phyloP scores from a whole-genome alignment of 495 filamentous ascomycete species.

The Thermothielavioides terrestris region DNA sequence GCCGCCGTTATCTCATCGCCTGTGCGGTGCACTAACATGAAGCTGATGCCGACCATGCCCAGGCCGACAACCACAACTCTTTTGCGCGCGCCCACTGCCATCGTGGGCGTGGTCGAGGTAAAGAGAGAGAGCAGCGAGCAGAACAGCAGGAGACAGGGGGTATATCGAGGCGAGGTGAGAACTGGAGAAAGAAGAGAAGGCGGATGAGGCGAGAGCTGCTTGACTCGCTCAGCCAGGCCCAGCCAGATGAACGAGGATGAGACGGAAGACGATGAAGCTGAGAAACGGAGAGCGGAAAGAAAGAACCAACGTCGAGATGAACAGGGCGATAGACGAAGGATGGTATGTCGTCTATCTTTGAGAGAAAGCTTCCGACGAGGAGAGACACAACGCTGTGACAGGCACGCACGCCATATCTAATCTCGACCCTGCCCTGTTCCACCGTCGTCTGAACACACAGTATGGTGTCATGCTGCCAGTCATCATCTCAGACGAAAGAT shows the following conservation, averaged over 20 bases:
- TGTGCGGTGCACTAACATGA: too few species aligned
- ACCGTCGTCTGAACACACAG: neutral
- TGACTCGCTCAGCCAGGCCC: too few species aligned
- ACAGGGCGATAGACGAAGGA: too few species aligned
- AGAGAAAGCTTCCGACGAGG: neutral
- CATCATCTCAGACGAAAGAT: neutral
- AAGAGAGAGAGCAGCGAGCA: neutral
- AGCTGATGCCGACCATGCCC: slow-evolving; percentile 92
- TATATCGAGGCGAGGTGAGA: neutral
- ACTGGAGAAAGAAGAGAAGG: neutral
- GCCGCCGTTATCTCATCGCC: too few species aligned
- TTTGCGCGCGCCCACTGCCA: slow-evolving; percentile 44
- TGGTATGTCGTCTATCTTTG: neutral
- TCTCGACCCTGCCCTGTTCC: neutral
- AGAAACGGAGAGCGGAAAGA: too few species aligned
- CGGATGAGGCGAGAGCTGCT: neutral
- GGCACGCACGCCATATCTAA: neutral
- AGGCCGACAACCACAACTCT: slow-evolving; percentile 81
- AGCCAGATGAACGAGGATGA: too few species aligned
- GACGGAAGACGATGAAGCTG: too few species aligned
- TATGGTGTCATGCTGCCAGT: neutral
- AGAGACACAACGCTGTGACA: neutral
- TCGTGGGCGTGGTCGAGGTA: slow-evolving; percentile 9
- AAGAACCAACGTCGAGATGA: too few species aligned
- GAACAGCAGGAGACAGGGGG: neutral